phyloP scores from a whole-genome alignment of 1,139 yeast species.

The Candida sp. region DNA sequence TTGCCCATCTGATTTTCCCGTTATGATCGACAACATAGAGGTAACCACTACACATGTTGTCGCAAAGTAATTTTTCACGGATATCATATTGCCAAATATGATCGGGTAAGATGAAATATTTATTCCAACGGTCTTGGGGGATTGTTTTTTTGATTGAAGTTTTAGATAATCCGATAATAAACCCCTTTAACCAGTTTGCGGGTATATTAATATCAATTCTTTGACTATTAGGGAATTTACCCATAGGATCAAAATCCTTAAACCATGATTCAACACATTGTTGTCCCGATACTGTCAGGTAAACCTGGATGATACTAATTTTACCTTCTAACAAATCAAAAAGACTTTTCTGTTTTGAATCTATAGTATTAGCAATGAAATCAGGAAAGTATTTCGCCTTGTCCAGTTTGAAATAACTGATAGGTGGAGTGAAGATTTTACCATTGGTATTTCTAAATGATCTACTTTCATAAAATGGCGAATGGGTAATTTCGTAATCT shows the following conservation, averaged over 20 bases:
- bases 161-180: conserved; percentile 54
- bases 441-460: conserved; percentile 80
- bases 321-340: conserved; percentile 43
- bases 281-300: conserved; percentile 71
- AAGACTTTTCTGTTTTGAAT: conserved; percentile 33
- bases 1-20: conserved; percentile 87
- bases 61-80: conserved; percentile 60
- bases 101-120: conserved; percentile 64
- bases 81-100: conserved; percentile 56
- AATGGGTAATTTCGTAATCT: conserved; percentile 76
- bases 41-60: conserved; percentile 82
- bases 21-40: conserved; percentile 71
- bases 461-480: conserved; percentile 84
- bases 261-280: conserved; percentile 64
- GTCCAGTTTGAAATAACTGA: conserved; percentile 70
- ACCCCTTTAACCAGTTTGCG: conserved; percentile 66
- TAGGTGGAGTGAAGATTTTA: conserved; percentile 79
- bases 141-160: conserved; percentile 37
- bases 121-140: conserved; percentile 50
- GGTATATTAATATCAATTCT: conserved; percentile 74
- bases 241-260: conserved; percentile 31
- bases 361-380: conserved; percentile 57
- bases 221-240: conserved; percentile 52
- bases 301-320: conserved; percentile 62
- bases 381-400: conserved; percentile 86